These are phyloP conservation scores for Syncephalastrum monosporum DNA, from an alignment of 371 early-diverging fungal species.

Conservation along the genomic window DNA sequence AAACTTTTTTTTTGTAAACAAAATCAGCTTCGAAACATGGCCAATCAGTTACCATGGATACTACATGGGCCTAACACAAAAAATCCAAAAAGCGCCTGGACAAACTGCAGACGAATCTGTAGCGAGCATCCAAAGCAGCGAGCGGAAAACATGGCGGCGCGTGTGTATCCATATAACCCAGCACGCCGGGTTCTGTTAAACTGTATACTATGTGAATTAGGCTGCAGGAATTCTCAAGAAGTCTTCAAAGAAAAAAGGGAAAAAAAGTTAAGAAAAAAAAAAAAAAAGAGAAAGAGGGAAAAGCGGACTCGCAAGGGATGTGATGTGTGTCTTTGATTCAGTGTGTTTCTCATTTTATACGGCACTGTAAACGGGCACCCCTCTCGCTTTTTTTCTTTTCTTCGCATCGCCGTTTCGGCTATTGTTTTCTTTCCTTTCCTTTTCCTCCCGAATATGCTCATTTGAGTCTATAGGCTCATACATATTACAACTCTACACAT, in stretches of 20 bases:
- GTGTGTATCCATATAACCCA: too few relatives aligned
- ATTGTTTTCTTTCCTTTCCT: slow-evolving; percentile 19
- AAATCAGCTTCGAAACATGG: slow-evolving; percentile 23
- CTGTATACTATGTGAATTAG: too few relatives aligned
- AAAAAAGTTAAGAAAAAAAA: slow-evolving; percentile 11
- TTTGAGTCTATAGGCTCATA: slow-evolving; percentile 13
- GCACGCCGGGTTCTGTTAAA: too few relatives aligned
- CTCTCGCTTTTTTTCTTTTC: slow-evolving; percentile 26
- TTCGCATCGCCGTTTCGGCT: slow-evolving; percentile 14
- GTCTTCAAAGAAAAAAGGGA: slow-evolving; percentile 3
- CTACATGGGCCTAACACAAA: slow-evolving; percentile 7
- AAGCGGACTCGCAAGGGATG: neutral
- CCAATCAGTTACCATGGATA: slow-evolving; percentile 13
- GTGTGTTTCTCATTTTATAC: slow-evolving; percentile 27
- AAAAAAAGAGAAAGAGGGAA: slow-evolving; percentile 3
- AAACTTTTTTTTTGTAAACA: slow-evolving; percentile 13
- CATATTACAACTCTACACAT: slow-evolving; percentile 5
- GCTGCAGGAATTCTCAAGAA: neutral
- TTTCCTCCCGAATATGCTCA: slow-evolving; percentile 16
- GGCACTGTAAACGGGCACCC: slow-evolving; percentile 13
- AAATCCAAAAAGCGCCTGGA: slow-evolving; percentile 10
- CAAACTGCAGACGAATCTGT: slow-evolving; percentile 3
- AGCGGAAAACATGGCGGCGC: slow-evolving; percentile 2
- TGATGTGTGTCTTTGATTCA: slow-evolving; percentile 20
- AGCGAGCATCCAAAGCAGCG: neutral